Evolutionary conservation across 768 basidiomycete genomes (phyloP).

Genomic region (Tubosaeta brunneosetosa): DNA sequence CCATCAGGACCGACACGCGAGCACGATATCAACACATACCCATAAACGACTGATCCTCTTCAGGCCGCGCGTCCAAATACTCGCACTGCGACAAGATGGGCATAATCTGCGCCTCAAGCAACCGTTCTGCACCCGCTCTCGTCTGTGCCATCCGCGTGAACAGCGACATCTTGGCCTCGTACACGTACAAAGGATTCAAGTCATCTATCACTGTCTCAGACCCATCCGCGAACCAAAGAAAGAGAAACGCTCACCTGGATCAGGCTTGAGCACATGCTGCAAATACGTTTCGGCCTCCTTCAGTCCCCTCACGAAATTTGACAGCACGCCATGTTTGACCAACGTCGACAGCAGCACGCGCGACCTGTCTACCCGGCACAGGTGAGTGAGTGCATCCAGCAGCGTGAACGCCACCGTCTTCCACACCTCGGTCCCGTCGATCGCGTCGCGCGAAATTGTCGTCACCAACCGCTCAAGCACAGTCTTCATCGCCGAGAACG

Average conservation of each 20-base stretch:
- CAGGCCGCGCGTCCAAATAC: conserved; percentile 80
- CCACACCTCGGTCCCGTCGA: conserved; percentile 95
- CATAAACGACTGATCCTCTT: conserved; percentile 76
- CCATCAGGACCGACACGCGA: neutral
- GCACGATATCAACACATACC: conserved; percentile 42
- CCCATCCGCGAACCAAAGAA: neutral
- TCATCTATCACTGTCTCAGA: conserved; percentile 51
- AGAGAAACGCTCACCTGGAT: conserved; percentile 62
- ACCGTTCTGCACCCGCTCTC: conserved; percentile 75
- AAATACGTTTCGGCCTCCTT: conserved; percentile 78
- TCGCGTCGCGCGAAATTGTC: conserved; percentile 81
- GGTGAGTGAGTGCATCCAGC: conserved; percentile 72
- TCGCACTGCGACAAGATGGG: conserved; percentile 77
- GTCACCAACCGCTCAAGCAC: conserved; percentile 69
- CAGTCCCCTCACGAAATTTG: conserved; percentile 76
- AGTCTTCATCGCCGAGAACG: conserved; percentile 60
- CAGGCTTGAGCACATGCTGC: conserved; percentile 75
- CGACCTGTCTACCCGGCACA: conserved; percentile 68
- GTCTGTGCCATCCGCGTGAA: conserved; percentile 82
- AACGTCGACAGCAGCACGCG: conserved; percentile 55
- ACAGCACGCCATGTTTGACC: conserved; percentile 68
- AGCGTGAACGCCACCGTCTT: conserved; percentile 92
- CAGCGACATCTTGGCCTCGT: conserved; percentile 91
- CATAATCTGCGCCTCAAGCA: conserved; percentile 75
- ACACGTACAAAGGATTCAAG: conserved; percentile 87